These are phyloP conservation scores for Sutorius australiensis DNA, from an alignment of 768 basidiomycete species.

Conservation along the genomic window DNA sequence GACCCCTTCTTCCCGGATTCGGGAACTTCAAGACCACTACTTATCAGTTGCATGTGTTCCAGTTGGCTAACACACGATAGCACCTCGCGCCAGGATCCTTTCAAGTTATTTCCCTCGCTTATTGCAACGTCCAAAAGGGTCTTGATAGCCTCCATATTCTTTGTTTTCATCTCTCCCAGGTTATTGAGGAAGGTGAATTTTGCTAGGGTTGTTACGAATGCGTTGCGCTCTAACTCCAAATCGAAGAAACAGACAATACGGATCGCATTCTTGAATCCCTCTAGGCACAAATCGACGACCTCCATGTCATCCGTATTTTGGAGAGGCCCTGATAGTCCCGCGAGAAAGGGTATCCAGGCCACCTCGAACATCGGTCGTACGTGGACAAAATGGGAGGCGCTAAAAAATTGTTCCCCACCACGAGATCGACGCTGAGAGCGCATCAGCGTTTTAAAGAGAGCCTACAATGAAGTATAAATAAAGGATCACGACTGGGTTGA, in stretches of 20 bases:
- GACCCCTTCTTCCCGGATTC: slow-evolving; percentile 81
- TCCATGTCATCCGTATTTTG: slow-evolving; percentile 96
- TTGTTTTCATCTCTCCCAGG: slow-evolving; percentile 96
- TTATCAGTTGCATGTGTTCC: slow-evolving; percentile 97
- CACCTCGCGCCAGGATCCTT: slow-evolving; percentile 95
- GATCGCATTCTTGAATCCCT: slow-evolving; percentile 97
- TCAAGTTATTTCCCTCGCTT: slow-evolving; percentile 94
- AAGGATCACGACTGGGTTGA: not conserved
- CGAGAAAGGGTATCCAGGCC: slow-evolving; percentile 97
- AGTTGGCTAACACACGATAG: slow-evolving; percentile 96
- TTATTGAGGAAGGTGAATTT: slow-evolving; percentile 99
- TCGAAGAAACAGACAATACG: slow-evolving; percentile 96
- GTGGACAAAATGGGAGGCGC: slow-evolving; percentile 93
- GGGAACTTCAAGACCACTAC: slow-evolving; percentile 80
- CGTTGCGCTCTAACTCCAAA: slow-evolving; percentile 95
- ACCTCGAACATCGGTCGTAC: slow-evolving; percentile 99
- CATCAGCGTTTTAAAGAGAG: slow-evolving; percentile 89
- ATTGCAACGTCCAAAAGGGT: slow-evolving; percentile 90
- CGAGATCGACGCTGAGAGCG: slow-evolving; percentile 85
- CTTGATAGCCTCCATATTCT: slow-evolving; percentile 99
- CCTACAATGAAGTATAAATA: slow-evolving; percentile 41
- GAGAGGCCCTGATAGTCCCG: slow-evolving; percentile 89
- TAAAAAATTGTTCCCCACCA: slow-evolving; percentile 85
- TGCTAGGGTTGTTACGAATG: slow-evolving; percentile 91
- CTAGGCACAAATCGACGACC: slow-evolving; percentile 85